Percentiles rank a stretch among this genome's conserved stretches.
Evolutionary conservation across 257 asterid genomes (phyloP).

Genomic region (Solanum acaule): DNA sequence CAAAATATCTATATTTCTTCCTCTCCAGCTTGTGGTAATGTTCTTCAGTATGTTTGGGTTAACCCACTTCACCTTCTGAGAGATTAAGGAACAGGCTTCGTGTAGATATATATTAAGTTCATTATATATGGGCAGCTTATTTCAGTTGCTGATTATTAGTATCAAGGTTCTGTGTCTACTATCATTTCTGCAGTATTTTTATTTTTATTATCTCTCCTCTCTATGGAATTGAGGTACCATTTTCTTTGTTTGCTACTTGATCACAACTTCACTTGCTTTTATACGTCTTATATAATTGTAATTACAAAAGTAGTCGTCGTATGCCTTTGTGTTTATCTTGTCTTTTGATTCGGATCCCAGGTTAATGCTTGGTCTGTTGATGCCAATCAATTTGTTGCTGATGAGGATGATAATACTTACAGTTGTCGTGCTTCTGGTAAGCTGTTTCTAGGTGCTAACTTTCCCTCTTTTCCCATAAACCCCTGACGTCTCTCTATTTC

Average conservation of each 20-base stretch:
- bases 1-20: neutral
- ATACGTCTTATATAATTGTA: neutral
- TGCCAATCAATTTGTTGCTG: conserved; percentile 94
- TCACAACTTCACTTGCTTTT: neutral
- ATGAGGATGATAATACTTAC: conserved; percentile 90
- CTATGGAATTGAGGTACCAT: neutral
- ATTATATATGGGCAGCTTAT: neutral
- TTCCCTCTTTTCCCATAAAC: neutral
- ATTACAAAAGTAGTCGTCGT: neutral
- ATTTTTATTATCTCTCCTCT: neutral
- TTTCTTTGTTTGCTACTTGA: neutral
- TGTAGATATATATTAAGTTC: neutral
- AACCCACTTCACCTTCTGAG: neutral
- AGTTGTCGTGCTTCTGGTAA: conserved; percentile 96
- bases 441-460: conserved; percentile 14
- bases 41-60: neutral
- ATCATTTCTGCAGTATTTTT: neutral
- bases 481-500: neutral
- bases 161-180: neutral
- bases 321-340: neutral
- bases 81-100: neutral
- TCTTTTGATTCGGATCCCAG: conserved; percentile 25
- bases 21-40: neutral
- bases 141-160: neutral
- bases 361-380: conserved; percentile 78